phyloP scores from a whole-genome alignment of 2,329 filamentous ascomycete genomes.

The Colletotrichum salicis region DNA sequence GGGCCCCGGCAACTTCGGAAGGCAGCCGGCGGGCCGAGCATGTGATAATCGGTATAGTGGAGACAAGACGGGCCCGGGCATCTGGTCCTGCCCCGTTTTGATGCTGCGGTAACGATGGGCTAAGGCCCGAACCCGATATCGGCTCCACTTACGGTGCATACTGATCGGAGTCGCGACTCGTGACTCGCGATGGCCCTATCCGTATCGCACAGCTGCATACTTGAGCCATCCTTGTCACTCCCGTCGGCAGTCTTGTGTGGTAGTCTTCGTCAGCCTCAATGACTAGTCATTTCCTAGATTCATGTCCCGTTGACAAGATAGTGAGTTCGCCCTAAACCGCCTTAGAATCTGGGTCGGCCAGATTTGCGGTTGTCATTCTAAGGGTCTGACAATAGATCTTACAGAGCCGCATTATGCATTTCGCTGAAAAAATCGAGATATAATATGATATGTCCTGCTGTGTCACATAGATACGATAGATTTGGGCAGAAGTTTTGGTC shows the following conservation, averaged over 20 bases:
- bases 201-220: not conserved
- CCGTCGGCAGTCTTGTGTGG: not conserved
- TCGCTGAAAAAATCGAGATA: not conserved
- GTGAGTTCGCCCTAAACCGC: not conserved
- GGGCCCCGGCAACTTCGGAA: not conserved
- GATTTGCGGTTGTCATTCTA: not conserved
- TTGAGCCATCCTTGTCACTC: not conserved
- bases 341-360: not conserved
- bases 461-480: not conserved
- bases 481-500: not conserved
- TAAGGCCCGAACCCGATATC: not conserved
- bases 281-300: not conserved
- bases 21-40: not conserved
- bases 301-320: not conserved
- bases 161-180: not conserved
- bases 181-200: not conserved
- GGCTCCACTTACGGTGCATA: not conserved
- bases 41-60: not conserved
- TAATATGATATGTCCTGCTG: not conserved
- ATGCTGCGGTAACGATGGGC: not conserved
- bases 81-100: not conserved
- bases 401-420: not conserved
- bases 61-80: not conserved
- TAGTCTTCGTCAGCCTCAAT: not conserved
- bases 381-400: not conserved